Evolutionary conservation across 2,329 filamentous ascomycete species (phyloP).

Genomic region (Stagonosporopsis cucurbitacearum): DNA sequence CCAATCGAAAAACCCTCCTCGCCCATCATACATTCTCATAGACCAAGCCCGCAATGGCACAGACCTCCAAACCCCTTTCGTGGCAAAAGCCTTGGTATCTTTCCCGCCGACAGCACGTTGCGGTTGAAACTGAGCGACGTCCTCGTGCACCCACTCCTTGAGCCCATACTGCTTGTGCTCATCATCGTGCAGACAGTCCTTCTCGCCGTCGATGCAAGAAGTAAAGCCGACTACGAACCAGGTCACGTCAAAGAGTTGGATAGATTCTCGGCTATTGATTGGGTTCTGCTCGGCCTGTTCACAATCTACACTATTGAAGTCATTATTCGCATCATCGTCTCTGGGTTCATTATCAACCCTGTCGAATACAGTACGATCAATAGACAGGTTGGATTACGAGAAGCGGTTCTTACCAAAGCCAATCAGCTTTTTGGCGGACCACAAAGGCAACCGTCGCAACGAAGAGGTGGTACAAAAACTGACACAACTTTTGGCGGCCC

Average conservation of each 20-base stretch:
- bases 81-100: conserved; percentile 85
- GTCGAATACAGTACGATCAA: conserved; percentile 91
- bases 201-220: conserved; percentile 82
- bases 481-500: conserved; percentile 37
- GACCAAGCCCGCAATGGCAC: conserved; percentile 52
- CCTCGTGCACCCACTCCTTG: conserved; percentile 83
- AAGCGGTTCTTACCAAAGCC: conserved; percentile 77
- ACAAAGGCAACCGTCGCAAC: conserved; percentile 73
- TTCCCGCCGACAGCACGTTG: conserved; percentile 77
- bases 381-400: conserved; percentile 74
- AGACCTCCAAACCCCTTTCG: conserved; percentile 74
- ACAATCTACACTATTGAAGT: conserved; percentile 89
- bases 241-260: conserved; percentile 55
- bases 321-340: conserved; percentile 84
- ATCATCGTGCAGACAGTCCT: conserved; percentile 89
- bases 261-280: conserved; percentile 79
- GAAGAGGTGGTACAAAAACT: conserved; percentile 52
- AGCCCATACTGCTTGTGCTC: conserved; percentile 83
- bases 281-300: conserved; percentile 82
- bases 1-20: conserved; percentile 50
- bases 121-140: conserved; percentile 79
- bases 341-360: conserved; percentile 89
- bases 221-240: conserved; percentile 69
- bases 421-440: conserved; percentile 77
- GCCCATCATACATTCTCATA: conserved; percentile 29